Evolutionary conservation across 2,329 filamentous ascomycete genomes (phyloP), one percentile per base, ranked within the genome.

Genomic region (Furcasterigmium furcatum): DNA sequence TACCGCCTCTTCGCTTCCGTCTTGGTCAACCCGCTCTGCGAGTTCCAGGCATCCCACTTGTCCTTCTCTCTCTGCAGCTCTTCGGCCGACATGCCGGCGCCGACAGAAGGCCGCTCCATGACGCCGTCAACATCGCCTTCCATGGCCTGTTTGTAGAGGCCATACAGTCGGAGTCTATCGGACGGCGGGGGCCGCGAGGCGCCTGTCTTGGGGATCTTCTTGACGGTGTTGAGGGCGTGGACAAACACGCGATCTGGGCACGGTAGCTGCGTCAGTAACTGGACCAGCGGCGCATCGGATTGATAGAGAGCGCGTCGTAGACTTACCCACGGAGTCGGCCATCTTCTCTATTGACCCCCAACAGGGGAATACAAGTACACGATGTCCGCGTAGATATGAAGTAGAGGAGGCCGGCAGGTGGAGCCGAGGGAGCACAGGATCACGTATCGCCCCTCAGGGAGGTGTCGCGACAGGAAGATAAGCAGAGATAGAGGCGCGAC

Each of bases 91-190:
- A 75, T 62, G 48, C 73, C 71, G 9, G 71, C 69, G 18, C 69
- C 72, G 41, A 65, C 58, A 35, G 71, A 73, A 32, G 94, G 92
- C 38, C 91, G 81, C 58, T 92, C 85, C 86, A 96, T 95, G 41
- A 97, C 90, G 41, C 89, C 88, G 55, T 94, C 88, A 27, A 97
- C 91, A 67, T 99, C 90, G 41, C 94, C 94, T 73, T 99, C 91
- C 94, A 97, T 97, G 51, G 91, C 91, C 69, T 99, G 94, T 65
- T 99, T 99, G 74, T 99, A 99, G 55, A 99, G 79, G 53, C 94
- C 94, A 85, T 99, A 99, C 51, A 99, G 86, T 47, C 88, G 87
- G 56, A 99, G 77, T 47, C 94, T 86, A 61, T 95, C 91, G 50
- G 79, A 74, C 3, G 91, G 82, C 40, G 94, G 94, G 38, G 94